These are phyloP conservation scores for Aspergillus candidus DNA, from an alignment of 2,329 filamentous ascomycete species.

Conservation along the genomic window DNA sequence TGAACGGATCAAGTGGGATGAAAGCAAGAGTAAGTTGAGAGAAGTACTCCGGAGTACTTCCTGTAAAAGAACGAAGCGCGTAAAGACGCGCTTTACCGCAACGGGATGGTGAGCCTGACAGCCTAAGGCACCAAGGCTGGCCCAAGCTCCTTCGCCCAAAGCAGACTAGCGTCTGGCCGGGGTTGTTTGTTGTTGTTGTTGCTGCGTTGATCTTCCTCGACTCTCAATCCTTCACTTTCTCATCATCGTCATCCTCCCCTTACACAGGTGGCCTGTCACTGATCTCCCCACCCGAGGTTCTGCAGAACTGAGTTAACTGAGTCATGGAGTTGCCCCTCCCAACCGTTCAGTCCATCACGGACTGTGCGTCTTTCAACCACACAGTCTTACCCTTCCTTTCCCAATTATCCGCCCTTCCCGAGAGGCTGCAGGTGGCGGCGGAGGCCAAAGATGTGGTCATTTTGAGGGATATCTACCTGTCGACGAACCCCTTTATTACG, in stretches of 20 bases:
- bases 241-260: slow-evolving; percentile 3
- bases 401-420: slow-evolving; percentile 64
- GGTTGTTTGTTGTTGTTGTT: slow-evolving; percentile 6
- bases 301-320: slow-evolving; percentile 6
- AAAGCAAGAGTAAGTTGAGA: background rate
- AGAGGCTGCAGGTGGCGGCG: slow-evolving; percentile 55
- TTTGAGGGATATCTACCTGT: slow-evolving; percentile 66
- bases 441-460: slow-evolving; percentile 55
- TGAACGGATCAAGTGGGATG: no score
- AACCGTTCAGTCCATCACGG: slow-evolving; percentile 60
- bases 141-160: slow-evolving; percentile 3
- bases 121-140: slow-evolving; percentile 1
- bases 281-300: background rate
- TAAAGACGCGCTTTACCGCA: slow-evolving; percentile 9
- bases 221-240: background rate
- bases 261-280: slow-evolving; percentile 1
- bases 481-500: slow-evolving; percentile 79
- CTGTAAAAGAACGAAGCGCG: slow-evolving; percentile 8
- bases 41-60: background rate
- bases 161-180: background rate
- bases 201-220: slow-evolving; percentile 1
- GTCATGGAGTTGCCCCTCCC: slow-evolving; percentile 59
- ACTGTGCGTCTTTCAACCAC: slow-evolving; percentile 69
- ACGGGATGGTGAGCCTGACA: slow-evolving; percentile 1
- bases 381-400: slow-evolving; percentile 69